Evolutionary conservation across 1,139 yeast genomes (phyloP), one percentile per base, ranked within the genome.

Genomic region (Yamadazyma taylorii): DNA sequence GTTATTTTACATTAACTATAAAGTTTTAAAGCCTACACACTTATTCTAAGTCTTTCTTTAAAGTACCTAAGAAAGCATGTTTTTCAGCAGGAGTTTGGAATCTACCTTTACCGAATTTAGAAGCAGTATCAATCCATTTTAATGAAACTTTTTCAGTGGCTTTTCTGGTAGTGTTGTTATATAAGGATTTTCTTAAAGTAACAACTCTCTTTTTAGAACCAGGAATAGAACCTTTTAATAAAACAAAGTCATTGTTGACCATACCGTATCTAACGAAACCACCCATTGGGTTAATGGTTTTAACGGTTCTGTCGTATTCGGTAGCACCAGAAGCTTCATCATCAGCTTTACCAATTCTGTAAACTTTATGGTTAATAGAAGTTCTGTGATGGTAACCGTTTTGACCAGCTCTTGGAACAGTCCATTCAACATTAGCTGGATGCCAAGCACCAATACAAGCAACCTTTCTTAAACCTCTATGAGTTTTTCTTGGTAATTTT

Each of bases 401-500:
- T 83, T 92, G 98, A 92, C 99, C 99, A 64, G 98, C 97, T 80
- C 99, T 89, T 65, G 98, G 97, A 76, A 92, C 98, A 69, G 97
- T 86, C 95, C 95, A 92, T 78, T 83, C 79, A 69, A 92, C 99
- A 81, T 92, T 96, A 78, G 96, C 85, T 76, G 98, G 98, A 81
- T 92, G 98, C 99, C 99, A 92, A 70, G 99, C 97, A 85, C 99
- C 99, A 69, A 92, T 94, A 89, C 99, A 92, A 70, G 98, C 99
- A 77, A 92, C 98, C 89, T 94, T 94, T 85, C 99, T 89, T 73
- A 90, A 83, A 92, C 99, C 99, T 85, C 97, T 89, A 79, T 92
- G 99, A 73, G 99, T 92, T 95, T 92, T 92, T 83, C 99, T 89
- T 78, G 99, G 98, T 63, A 92, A 81, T 83, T 86, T 89, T 92